Percentiles rank a stretch among this genome's conserved stretches.
phyloP scores from a whole-genome alignment of 1,139 yeast genomes.

The Scheffersomyces illinoinensis region DNA sequence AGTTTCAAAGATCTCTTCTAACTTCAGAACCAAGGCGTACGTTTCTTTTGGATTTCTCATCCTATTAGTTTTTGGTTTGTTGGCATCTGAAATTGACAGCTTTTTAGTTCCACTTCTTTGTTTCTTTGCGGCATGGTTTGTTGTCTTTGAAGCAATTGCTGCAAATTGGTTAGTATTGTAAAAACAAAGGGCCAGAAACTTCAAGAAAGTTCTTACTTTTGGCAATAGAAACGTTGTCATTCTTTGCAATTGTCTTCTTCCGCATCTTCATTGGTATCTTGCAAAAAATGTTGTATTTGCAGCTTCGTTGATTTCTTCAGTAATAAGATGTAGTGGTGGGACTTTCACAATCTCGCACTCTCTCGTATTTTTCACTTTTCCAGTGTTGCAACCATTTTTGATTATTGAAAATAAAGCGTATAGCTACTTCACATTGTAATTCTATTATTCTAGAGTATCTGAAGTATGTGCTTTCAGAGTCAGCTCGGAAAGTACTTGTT shows the following conservation, averaged over 20 bases:
- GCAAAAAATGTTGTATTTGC: background rate
- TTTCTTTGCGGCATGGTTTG: background rate
- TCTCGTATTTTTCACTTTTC: background rate
- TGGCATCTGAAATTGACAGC: background rate
- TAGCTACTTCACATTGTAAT: too few relatives aligned
- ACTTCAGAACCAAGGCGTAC: slow-evolving; percentile 24
- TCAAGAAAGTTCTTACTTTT: background rate
- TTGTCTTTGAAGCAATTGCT: background rate
- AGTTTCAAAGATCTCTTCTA: slow-evolving; percentile 35
- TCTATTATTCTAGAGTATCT: too few relatives aligned
- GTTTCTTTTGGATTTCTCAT: background rate
- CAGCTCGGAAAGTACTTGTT: too few relatives aligned
- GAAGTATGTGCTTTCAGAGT: too few relatives aligned
- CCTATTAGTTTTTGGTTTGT: background rate
- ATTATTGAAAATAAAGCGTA: too few relatives aligned
- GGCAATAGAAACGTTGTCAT: background rate
- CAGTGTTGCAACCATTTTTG: background rate
- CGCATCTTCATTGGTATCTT: background rate
- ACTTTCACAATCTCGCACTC: too few relatives aligned
- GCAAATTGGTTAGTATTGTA: background rate
- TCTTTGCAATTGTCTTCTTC: background rate
- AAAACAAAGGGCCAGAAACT: background rate
- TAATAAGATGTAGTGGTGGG: background rate
- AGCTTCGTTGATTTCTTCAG: background rate
- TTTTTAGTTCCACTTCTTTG: background rate